phyloP scores from a whole-genome alignment of 805 yeast genomes.

The Metschnikowia reukaufii region DNA sequence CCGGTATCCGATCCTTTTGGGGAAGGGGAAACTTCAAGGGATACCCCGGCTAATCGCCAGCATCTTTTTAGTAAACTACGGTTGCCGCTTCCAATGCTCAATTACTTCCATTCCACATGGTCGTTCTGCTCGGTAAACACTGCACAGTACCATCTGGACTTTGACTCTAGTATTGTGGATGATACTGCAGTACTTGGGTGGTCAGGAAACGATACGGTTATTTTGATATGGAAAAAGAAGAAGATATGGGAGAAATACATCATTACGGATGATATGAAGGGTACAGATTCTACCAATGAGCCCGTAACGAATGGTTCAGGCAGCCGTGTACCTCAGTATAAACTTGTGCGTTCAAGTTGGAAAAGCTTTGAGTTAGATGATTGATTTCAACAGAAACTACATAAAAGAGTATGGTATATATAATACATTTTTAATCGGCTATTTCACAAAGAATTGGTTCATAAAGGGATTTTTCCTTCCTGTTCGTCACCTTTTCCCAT shows the following conservation, averaged over 20 bases:
- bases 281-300: background rate
- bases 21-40: slow-evolving; percentile 3
- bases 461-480: slow-evolving; percentile 31
- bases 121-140: slow-evolving; percentile 75
- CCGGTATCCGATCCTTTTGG: slow-evolving; percentile 10
- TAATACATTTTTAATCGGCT: slow-evolving; percentile 21
- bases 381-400: background rate
- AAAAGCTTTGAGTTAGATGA: slow-evolving; percentile 7
- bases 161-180: slow-evolving; percentile 20
- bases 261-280: slow-evolving; percentile 46
- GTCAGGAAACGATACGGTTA: slow-evolving; percentile 71
- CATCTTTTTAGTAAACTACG: slow-evolving; percentile 68
- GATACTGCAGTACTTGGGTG: slow-evolving; percentile 57
- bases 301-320: background rate
- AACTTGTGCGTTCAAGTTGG: slow-evolving; percentile 11
- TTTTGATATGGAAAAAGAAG: slow-evolving; percentile 71
- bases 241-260: slow-evolving; percentile 87
- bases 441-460: slow-evolving; percentile 41
- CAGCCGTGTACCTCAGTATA: background rate
- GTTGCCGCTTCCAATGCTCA: slow-evolving; percentile 54
- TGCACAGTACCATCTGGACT: slow-evolving; percentile 34
- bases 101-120: slow-evolving; percentile 84
- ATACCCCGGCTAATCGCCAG: slow-evolving; percentile 46
- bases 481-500: slow-evolving; percentile 32
- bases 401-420: background rate